A percentile compares a stretch with the other conserved stretches of the same genome.
Evolutionary conservation across 805 yeast species (phyloP).

Genomic region (Hyphopichia homilentoma): DNA sequence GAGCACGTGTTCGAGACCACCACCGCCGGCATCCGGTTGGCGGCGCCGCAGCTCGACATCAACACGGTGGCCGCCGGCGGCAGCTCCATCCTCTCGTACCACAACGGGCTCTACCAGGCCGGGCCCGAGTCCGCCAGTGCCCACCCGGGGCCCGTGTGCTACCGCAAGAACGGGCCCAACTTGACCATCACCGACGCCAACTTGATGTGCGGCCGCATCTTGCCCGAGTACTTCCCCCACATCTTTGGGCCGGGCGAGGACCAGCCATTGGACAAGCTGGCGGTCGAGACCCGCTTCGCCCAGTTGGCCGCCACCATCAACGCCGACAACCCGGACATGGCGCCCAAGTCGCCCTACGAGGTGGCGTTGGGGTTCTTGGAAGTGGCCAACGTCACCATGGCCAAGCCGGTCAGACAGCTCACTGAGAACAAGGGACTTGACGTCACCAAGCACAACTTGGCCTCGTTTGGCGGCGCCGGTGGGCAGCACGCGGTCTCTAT

Average conservation of each 20-base stretch:
- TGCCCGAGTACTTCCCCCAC: conserved; percentile 73
- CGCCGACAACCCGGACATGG: conserved; percentile 35
- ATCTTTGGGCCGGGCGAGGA: conserved; percentile 82
- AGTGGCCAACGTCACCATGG: conserved; percentile 87
- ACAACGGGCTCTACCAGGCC: conserved; percentile 50
- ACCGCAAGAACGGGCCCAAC: conserved; percentile 73
- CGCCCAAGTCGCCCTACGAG: conserved; percentile 51
- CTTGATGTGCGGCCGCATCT: conserved; percentile 63
- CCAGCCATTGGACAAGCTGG: conserved; percentile 59
- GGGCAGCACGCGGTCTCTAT: conserved; percentile 85
- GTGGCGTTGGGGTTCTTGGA: conserved; percentile 78
- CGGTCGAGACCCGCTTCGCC: conserved; percentile 47
- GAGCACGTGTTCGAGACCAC: conserved; percentile 82
- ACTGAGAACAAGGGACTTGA: conserved; percentile 83
- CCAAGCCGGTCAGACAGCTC: conserved; percentile 80
- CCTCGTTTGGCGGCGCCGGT: conserved; percentile 91
- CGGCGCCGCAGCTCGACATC: conserved; percentile 72
- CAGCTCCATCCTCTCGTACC: conserved; percentile 30
- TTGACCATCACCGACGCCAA: conserved; percentile 85
- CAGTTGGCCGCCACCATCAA: conserved; percentile 58
- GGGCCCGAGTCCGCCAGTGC: conserved; percentile 89
- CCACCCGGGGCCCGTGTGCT: conserved; percentile 88
- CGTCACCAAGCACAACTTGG: conserved; percentile 62
- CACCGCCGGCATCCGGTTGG: conserved; percentile 80
- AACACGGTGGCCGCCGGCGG: conserved; percentile 41